Evolutionary conservation across 2,329 filamentous ascomycete genomes (phyloP).

Genomic region (Tolypocladium endophyticum): DNA sequence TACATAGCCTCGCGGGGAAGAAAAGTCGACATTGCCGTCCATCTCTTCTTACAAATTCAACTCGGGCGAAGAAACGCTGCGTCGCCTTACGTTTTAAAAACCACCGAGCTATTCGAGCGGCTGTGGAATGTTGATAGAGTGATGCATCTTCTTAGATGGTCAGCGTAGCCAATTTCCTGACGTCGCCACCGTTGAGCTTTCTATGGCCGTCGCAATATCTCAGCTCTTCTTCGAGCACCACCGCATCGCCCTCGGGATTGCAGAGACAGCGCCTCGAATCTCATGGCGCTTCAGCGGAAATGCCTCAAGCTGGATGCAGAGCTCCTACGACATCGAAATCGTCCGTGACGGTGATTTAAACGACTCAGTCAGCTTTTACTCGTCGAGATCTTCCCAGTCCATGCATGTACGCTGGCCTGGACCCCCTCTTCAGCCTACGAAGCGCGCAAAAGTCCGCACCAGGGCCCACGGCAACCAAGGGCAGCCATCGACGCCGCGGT

Average conservation of each 20-base stretch:
- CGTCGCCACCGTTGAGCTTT: background rate
- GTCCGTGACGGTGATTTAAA: slow-evolving; percentile 6
- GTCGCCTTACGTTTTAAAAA: background rate
- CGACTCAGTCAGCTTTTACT: slow-evolving; percentile 10
- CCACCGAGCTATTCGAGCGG: background rate
- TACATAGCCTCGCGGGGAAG: background rate
- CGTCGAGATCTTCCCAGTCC: slow-evolving; percentile 25
- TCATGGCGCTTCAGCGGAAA: slow-evolving; percentile 34
- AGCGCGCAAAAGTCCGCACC: slow-evolving; percentile 22
- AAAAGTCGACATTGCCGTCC: background rate
- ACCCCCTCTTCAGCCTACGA: slow-evolving; percentile 16
- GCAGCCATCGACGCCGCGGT: slow-evolving; percentile 12
- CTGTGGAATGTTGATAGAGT: background rate
- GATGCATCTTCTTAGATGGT: background rate
- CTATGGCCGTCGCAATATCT: slow-evolving; percentile 27
- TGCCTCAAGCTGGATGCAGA: slow-evolving; percentile 29
- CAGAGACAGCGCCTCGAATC: slow-evolving; percentile 30
- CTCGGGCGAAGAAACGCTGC: background rate
- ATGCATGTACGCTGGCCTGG: slow-evolving; percentile 21
- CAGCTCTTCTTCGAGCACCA: slow-evolving; percentile 32
- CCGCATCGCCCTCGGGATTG: slow-evolving; percentile 29
- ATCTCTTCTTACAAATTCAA: background rate
- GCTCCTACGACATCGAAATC: slow-evolving; percentile 32
- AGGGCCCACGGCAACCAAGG: slow-evolving; percentile 17
- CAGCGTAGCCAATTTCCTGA: background rate